Evolutionary conservation across 371 early-diverging fungal species (phyloP), one percentile per base, ranked within the genome.

Genomic region (Mortierella sp.): DNA sequence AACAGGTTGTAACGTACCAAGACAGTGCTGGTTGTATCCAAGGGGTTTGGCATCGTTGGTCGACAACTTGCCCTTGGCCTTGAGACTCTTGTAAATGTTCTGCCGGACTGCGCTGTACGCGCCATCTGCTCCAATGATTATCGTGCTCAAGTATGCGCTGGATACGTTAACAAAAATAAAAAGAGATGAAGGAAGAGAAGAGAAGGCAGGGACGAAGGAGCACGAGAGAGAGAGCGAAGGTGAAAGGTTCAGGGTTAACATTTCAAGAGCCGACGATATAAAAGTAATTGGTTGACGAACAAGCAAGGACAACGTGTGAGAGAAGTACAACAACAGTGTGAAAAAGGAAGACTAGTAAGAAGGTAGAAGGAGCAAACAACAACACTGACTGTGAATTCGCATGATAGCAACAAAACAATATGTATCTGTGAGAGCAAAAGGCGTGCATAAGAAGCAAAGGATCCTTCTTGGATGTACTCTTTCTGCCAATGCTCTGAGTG

Each of bases 91-190:
- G 74, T 79, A 79, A 16, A 83, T 83, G 58, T 79, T 79, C 46
- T 79, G 76, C 16, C 83, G 83, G 35, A 79, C 77, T 35, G 77
- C 79, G 29, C 80, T 79, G 56, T 83, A 79, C 1, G 83, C 83
- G 2, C 83, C 83, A 65, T 83, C 83, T 14, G 83, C 83, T 46
- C 83, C 83, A n/a, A 83, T 46, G 71, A 83, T 60, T 32, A 83
- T 79, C n/a, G 76, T 54, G 27, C 72, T 65, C 24, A 65, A 41
- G 56, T 83, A 83, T 8, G 77, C 55, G 38, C 80, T 83, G 41
- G 54, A 4, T 18, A 38, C 4, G 41, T 18, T 12, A 29, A 27
- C 10, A n/a, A 10, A 46, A 68, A 51, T 35, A 35, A n/a, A 73
- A 18, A 1, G 35, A 4, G 63, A 24, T 10, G 38, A 4, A 65